These are phyloP conservation scores for Ogataea trehalophila DNA, from an alignment of 805 yeast species.

Conservation along the genomic window DNA sequence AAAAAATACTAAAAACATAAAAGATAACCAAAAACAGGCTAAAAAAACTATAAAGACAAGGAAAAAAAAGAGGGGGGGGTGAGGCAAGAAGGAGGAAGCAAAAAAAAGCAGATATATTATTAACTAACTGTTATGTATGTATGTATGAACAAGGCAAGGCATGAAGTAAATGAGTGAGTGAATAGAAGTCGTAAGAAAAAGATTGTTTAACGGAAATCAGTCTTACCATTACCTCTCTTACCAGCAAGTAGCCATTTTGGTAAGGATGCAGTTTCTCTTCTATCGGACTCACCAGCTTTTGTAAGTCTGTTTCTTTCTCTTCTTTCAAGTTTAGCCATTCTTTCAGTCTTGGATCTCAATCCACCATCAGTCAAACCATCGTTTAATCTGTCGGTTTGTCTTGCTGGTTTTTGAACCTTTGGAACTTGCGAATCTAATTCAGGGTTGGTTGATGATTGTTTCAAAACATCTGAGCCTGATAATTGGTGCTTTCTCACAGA, in stretches of 20 bases:
- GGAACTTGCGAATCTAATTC: conserved; percentile 15
- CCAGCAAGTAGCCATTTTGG: conserved; percentile 96
- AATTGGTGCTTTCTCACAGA: conserved; percentile 27
- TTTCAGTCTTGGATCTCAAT: conserved; percentile 76
- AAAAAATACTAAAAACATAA: no score
- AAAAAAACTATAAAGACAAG: no score
- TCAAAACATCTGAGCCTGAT: conserved; percentile 78
- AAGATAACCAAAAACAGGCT: no score
- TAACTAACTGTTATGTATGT: no score
- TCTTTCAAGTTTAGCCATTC: conserved; percentile 84
- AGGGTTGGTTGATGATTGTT: conserved; percentile 32
- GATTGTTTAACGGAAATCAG: conserved; percentile 67
- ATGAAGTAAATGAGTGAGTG: no score
- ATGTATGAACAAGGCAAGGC: no score
- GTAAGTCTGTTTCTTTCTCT: conserved; percentile 91
- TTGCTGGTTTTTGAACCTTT: conserved; percentile 35
- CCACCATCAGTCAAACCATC: conserved; percentile 86
- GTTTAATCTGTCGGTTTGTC: conserved; percentile 74
- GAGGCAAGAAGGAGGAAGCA: no score
- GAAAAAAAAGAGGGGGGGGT: no score
- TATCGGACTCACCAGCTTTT: conserved; percentile 93
- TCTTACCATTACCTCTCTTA: conserved; percentile 93
- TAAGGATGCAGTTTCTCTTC: conserved; percentile 77
- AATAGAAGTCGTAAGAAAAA: no score
- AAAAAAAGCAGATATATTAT: no score